phyloP scores from a whole-genome alignment of 1,139 yeast genomes.

The Candida pseudoviswanathii region DNA sequence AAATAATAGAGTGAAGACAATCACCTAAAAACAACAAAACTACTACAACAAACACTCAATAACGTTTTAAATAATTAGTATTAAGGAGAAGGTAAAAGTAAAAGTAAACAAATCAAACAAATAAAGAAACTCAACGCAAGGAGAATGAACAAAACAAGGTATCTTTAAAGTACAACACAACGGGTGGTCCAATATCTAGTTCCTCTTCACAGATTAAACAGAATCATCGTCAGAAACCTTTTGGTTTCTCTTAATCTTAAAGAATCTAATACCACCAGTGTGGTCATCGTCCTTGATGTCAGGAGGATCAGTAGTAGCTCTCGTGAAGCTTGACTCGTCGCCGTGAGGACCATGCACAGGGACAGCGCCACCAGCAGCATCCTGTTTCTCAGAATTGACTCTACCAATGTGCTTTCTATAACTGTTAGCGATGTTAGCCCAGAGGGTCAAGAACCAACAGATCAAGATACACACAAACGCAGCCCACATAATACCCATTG shows the following conservation, averaged over 20 bases:
- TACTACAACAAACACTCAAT: too few species aligned
- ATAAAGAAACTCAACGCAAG: background rate
- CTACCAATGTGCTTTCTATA: constrained; percentile 47
- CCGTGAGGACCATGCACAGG: constrained; percentile 21
- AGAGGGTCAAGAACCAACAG: constrained; percentile 57
- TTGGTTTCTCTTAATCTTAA: constrained; percentile 72
- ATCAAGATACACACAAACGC: constrained; percentile 55
- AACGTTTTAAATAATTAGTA: background rate
- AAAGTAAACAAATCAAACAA: background rate
- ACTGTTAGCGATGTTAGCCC: constrained; percentile 50
- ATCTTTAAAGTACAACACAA: background rate
- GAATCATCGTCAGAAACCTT: constrained; percentile 63
- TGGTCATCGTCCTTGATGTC: constrained; percentile 39
- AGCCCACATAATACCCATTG: constrained; percentile 72
- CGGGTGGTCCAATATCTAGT: background rate
- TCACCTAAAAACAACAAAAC: background rate
- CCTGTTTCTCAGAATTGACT: constrained; percentile 26
- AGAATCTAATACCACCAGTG: constrained; percentile 72
- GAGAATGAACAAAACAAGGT: background rate
- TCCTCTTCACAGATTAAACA: constrained; percentile 33
- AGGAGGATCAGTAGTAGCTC: constrained; percentile 34
- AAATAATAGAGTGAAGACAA: background rate
- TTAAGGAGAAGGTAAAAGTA: background rate
- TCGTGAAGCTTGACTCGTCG: constrained; percentile 51
- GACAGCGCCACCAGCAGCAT: constrained; percentile 6